phyloP scores from a whole-genome alignment of 768 basidiomycete genomes.

The Pisolithus orientalis region DNA sequence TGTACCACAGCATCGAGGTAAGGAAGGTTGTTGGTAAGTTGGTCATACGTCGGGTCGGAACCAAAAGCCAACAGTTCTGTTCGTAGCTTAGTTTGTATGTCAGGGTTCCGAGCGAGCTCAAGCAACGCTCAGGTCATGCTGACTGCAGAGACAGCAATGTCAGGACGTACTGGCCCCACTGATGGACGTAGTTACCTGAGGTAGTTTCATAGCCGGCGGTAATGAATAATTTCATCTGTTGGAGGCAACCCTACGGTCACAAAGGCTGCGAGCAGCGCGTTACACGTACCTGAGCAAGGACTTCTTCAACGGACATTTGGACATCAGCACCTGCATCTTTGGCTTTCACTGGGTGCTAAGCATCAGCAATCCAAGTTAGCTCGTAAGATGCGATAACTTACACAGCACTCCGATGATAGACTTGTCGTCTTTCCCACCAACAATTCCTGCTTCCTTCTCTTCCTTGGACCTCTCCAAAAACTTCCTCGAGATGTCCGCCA shows the following conservation, averaged over 20 bases:
- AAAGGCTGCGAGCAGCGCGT: neutral
- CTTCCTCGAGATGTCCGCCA: constrained; percentile 29
- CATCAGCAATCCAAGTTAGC: neutral
- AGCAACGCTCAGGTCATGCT: neutral
- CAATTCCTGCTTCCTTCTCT: constrained; percentile 25
- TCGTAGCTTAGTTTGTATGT: constrained; percentile 30
- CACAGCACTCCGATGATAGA: constrained; percentile 35
- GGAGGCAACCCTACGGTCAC: neutral
- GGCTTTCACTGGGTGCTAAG: constrained; percentile 9
- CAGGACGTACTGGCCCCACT: neutral
- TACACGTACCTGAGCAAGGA: constrained; percentile 27
- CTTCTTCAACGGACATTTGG: constrained; percentile 35
- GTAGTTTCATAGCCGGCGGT: constrained; percentile 37
- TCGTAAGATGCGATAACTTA: constrained; percentile 7
- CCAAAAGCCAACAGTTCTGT: constrained; percentile 39
- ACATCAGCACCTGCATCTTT: constrained; percentile 25
- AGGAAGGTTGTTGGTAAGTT: constrained; percentile 42
- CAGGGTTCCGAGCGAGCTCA: constrained; percentile 35
- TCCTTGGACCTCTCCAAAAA: constrained; percentile 28
- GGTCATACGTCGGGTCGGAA: constrained; percentile 48
- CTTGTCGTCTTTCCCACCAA: constrained; percentile 27
- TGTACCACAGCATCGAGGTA: constrained; percentile 48
- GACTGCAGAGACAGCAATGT: neutral
- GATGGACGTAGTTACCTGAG: constrained; percentile 21
- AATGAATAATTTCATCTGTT: constrained; percentile 32